These are phyloP conservation scores for Fraxinus latifolia DNA, from an alignment of 305 asterid genomes.

Conservation along the genomic window DNA sequence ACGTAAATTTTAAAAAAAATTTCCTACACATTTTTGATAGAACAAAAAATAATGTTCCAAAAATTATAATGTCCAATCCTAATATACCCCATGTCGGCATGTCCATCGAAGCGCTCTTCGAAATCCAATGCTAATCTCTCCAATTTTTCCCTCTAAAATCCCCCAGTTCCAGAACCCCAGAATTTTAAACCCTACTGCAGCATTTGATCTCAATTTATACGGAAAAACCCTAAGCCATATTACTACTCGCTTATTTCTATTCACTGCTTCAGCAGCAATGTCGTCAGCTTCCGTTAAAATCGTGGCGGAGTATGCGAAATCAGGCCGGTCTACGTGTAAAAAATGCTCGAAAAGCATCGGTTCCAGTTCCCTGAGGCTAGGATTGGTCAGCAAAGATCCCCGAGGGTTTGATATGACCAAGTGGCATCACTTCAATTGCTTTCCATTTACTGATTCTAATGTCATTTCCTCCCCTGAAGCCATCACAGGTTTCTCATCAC, in stretches of 20 bases:
- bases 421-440: constrained; percentile 86
- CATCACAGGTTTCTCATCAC: constrained; percentile 68
- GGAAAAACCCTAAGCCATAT: constrained; percentile 27
- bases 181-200: background rate
- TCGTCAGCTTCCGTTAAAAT: constrained; percentile 36
- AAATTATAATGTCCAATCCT: too few species aligned
- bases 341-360: constrained; percentile 65
- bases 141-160: background rate
- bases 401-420: constrained; percentile 80
- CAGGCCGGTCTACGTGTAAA: constrained; percentile 87
- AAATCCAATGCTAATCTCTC: too few species aligned
- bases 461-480: constrained; percentile 45
- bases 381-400: constrained; percentile 63
- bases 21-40: too few species aligned
- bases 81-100: too few species aligned
- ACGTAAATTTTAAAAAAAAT: too few species aligned
- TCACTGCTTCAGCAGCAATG: constrained; percentile 33
- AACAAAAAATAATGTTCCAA: too few species aligned
- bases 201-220: background rate
- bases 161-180: background rate
- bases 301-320: constrained; percentile 82
- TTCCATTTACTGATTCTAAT: constrained; percentile 37
- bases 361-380: constrained; percentile 59
- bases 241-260: background rate
- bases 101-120: too few species aligned